A percentile compares a stretch with the other conserved stretches of the same genome.
Evolutionary conservation across 1,284 basidiomycete species (phyloP).

Genomic region (Vanrija humicola): DNA sequence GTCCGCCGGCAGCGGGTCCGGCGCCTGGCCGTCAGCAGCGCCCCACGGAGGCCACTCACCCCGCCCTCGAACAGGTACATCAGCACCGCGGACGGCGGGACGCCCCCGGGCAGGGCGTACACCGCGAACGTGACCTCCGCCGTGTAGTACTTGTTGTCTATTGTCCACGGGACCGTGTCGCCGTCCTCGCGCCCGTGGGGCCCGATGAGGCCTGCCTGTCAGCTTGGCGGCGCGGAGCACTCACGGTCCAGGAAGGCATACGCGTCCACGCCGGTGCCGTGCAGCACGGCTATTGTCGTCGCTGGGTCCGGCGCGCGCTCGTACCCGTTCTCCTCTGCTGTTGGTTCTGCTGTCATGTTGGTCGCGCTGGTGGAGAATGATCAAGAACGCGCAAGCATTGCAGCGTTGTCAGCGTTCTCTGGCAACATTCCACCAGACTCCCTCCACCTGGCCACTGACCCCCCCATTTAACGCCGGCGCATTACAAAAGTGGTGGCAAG

Average conservation of each 20-base stretch:
- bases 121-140: slow-evolving; percentile 67
- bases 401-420: no score
- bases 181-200: not conserved
- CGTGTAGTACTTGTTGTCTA: slow-evolving; percentile 78
- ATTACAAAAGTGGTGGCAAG: no score
- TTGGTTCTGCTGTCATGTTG: no score
- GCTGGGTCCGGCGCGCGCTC: not conserved
- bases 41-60: not conserved
- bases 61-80: slow-evolving; percentile 22
- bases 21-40: slow-evolving; percentile 13
- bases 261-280: slow-evolving; percentile 18
- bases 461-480: no score
- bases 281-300: slow-evolving; percentile 29
- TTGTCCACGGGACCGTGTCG: slow-evolving; percentile 62
- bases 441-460: no score
- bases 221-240: not conserved
- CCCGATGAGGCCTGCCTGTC: slow-evolving; percentile 11
- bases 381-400: no score
- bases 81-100: slow-evolving; percentile 12
- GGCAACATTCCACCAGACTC: no score
- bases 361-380: no score
- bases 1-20: slow-evolving; percentile 22
- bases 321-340: no score
- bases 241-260: slow-evolving; percentile 23
- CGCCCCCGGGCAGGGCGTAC: slow-evolving; percentile 6